Conservation (phyloP, 768 basidiomycete genomes). For the Kwoniella dejecticola region DNA sequence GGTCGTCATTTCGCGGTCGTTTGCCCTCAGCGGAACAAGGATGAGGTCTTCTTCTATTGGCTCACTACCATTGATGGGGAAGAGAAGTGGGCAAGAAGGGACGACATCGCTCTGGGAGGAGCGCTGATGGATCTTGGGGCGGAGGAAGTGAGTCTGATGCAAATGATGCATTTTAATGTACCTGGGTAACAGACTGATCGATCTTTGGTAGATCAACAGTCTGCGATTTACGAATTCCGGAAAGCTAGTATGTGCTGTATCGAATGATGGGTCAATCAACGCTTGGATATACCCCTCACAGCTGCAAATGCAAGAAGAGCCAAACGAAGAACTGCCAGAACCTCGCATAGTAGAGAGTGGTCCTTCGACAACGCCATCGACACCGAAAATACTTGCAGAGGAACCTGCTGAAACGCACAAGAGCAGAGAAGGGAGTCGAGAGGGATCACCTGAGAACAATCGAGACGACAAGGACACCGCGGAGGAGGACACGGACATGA, state of each 20-base stretch:
- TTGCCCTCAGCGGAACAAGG: constrained; percentile 31
- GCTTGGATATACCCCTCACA: constrained; percentile 42
- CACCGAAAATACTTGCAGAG: constrained; percentile 11
- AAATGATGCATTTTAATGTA: background rate
- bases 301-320: constrained; percentile 5
- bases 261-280: constrained; percentile 44
- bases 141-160: constrained; percentile 38
- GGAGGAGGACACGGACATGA: background rate
- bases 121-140: constrained; percentile 32
- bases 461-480: background rate
- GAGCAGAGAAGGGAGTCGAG: constrained; percentile 22
- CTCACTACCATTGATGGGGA: constrained; percentile 18
- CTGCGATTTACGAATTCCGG: constrained; percentile 44
- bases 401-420: constrained; percentile 18
- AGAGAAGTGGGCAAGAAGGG: constrained; percentile 36
- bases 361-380: constrained; percentile 16
- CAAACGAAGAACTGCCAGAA: constrained; percentile 1
- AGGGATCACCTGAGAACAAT: constrained; percentile 17
- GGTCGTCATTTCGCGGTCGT: constrained; percentile 47
- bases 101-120: constrained; percentile 42
- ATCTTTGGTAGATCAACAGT: constrained; percentile 38
- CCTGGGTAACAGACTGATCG: background rate
- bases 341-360: constrained; percentile 11
- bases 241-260: constrained; percentile 43
- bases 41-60: constrained; percentile 49